A percentile compares a stretch with the other conserved stretches of the same genome.
Conservation (phyloP, 805 yeast species). For the Ogataea angusta region DNA sequence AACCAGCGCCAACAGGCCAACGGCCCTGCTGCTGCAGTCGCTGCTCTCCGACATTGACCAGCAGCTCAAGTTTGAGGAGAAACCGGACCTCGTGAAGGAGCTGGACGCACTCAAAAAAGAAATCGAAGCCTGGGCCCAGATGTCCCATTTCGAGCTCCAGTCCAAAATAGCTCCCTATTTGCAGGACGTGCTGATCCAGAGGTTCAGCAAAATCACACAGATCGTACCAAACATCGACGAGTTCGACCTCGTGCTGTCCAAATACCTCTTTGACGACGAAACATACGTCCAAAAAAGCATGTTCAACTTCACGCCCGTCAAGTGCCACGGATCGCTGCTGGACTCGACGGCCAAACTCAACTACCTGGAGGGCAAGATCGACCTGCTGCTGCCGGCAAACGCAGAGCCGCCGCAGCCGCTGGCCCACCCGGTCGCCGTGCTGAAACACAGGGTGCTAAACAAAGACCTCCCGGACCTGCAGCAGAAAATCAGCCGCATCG, state of each 20-base stretch:
- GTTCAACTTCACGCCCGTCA: constrained; percentile 23
- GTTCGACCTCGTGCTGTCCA: constrained; percentile 29
- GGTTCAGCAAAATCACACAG: constrained; percentile 29
- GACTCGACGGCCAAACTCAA: constrained; percentile 26
- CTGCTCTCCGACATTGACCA: constrained; percentile 25
- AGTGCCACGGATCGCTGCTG: constrained; percentile 31
- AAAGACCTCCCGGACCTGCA: constrained; percentile 30
- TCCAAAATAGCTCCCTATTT: constrained; percentile 31
- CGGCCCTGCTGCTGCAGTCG: constrained; percentile 23
- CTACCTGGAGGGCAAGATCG: constrained; percentile 33
- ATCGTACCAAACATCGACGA: constrained; percentile 34
- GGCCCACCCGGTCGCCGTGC: constrained; percentile 17
- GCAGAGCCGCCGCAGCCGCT: not conserved
- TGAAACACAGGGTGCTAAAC: constrained; percentile 18
- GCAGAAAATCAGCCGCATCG: constrained; percentile 21
- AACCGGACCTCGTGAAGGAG: constrained; percentile 12
- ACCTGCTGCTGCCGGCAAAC: constrained; percentile 23
- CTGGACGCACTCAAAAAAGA: constrained; percentile 16
- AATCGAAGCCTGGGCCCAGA: constrained; percentile 33
- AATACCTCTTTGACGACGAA: constrained; percentile 26
- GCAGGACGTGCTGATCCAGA: constrained; percentile 24
- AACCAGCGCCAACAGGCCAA: constrained; percentile 31
- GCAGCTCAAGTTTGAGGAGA: constrained; percentile 11
- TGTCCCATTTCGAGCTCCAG: constrained; percentile 35
- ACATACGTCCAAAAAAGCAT: constrained; percentile 23